Base-by-base conservation (phyloP, 2,329 filamentous ascomycete genomes). In the Pseudopithomyces chartarum region DNA sequence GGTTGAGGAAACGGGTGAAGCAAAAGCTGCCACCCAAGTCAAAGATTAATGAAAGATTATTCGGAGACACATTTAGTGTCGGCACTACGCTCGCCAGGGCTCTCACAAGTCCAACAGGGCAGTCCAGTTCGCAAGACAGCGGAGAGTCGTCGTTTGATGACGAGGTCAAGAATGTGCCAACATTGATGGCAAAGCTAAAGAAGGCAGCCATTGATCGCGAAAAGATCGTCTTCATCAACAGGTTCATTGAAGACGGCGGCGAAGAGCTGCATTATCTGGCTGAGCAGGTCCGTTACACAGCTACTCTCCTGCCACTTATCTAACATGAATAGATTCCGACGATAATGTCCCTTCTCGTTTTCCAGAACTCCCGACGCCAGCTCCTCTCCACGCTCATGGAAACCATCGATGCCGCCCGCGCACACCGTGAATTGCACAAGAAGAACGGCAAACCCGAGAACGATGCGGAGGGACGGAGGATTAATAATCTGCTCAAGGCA, bases 171-270 rank as follows among this genome's bases (percentile, higher is more conserved):
- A 85, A 91, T 67, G 84, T 92, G 17, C 84, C 87, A 3, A 85
- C 86, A 2, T 79, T 99, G 23, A 83, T 96, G 79, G 78, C 76
- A 20, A 84, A 85, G 2, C 76, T 99, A 53, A 89, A 87, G 60
- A 79, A 78, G 38, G 86, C 90, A 6, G 84, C 87, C 7, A 91
- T 99, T 63, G 95, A 99, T 71, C 86, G 95, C 33, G 94, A 98
- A 78, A 98, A 95, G 79, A 87, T 96, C 56, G 89, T 94, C 59
- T 88, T 89, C 0, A 84, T 97, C 20, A 87, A 90, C 66, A 90
- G 85, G 60, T 99, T 97, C 70, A 81, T 97, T n/a, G 80, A 87
- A 40, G 83, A 95, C 52, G 90, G 86, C 19, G 86, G 85, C 6
- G 71, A 74, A 52, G 92, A 97, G 65, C 79, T 98, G 26, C 82